Base-by-base conservation (phyloP, 768 basidiomycete species). In the Suillus subluteus region DNA sequence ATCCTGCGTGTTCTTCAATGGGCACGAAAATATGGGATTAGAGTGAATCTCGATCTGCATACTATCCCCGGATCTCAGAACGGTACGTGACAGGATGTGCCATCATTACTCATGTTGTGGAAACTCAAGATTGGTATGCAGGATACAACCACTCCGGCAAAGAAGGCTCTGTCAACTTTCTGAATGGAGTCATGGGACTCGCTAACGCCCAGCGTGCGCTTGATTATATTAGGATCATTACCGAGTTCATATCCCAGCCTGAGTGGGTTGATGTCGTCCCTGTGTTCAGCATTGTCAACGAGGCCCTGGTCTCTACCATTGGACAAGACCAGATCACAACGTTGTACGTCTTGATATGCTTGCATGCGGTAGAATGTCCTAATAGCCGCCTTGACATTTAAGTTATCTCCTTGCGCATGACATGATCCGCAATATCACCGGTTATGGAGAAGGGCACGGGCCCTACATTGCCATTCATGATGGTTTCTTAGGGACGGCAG, bases 11-110 rank as follows among this genome's bases (percentile, higher is more conserved):
- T 91, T 32, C 79, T 96, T 46, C 83, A 82, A 3, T 98, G 95
- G 95, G 89, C 88, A 16, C 83, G 95, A 61, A 96, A 98, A 78
- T 96, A 96, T 74, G 95, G 95, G 1, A 70, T 96, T n/a, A 84
- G 95, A 37, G 87, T 96, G 63, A 87, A 87, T 72, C 80, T 96
- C 15, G 95, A 96, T 79, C 77, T 94, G 41, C 92, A 94, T 75
- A 84, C 91, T 5, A 82, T 89, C 32, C 94, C 94, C 38, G 94
- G 95, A 50, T 88, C 87, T 56, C 92, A 93, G 72, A 92, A 92
- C 74, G 92, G 90, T 83, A 64, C 59, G 72, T 70, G 26, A 23
- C 32, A 15, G 32, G 18, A 66, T 26, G 3, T 58, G 9, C 38
- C 26, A 37, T 16, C 5, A 44, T 37, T 61, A 37, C 15, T 43